A percentile compares a stretch with the other conserved stretches of the same genome.
phyloP scores from a whole-genome alignment of 169 alveolate species.

The Theileria parva region DNA sequence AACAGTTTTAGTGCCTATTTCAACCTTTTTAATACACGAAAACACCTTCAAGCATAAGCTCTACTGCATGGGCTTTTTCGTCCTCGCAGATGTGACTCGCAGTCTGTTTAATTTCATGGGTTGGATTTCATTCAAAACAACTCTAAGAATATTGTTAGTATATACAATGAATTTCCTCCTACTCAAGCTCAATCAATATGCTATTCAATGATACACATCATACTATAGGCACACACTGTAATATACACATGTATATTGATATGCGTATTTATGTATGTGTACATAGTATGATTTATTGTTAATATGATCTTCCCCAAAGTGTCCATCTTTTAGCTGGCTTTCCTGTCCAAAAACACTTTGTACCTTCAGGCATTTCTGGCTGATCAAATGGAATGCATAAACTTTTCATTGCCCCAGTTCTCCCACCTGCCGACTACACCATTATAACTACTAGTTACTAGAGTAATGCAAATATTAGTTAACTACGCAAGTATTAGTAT shows the following conservation, averaged over 20 bases:
- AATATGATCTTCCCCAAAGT: constrained; percentile 94
- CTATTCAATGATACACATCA: neutral
- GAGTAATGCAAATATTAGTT: neutral
- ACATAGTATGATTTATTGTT: constrained; percentile 36
- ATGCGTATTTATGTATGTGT: too few species aligned
- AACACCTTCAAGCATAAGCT: constrained; percentile 19
- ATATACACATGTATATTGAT: neutral
- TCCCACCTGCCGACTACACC: constrained; percentile 30
- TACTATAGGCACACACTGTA: too few species aligned
- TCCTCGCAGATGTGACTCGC: constrained; percentile 27
- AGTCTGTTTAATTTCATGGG: neutral
- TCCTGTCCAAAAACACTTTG: constrained; percentile 95
- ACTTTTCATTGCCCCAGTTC: constrained; percentile 93
- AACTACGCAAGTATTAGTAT: neutral
- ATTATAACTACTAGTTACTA: constrained; percentile 4
- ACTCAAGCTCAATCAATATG: neutral
- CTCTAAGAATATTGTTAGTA: constrained; percentile 11
- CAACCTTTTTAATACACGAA: neutral
- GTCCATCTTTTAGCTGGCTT: constrained; percentile 90
- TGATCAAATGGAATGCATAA: constrained; percentile 94
- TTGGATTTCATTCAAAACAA: constrained; percentile 1
- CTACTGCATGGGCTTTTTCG: constrained; percentile 17
- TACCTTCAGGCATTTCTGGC: constrained; percentile 86
- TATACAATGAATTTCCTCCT: neutral
- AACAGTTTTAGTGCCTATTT: constrained; percentile 42